Evolutionary conservation across 148 eudicot genomes (phyloP).

Genomic region (Cornus florida): DNA sequence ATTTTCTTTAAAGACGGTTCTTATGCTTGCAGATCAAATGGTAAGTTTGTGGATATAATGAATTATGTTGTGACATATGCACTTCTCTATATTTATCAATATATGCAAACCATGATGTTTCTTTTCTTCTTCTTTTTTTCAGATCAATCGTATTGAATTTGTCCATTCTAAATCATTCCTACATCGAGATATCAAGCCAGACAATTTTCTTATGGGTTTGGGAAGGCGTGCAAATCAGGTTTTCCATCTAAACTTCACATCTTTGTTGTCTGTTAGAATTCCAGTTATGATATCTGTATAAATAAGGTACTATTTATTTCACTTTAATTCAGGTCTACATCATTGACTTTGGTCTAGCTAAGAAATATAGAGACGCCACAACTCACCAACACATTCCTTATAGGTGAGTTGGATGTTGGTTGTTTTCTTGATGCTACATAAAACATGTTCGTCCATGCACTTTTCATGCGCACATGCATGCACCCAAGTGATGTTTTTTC

Average conservation of each 20-base stretch:
- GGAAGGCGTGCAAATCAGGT: constrained; percentile 98
- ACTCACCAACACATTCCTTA: constrained; percentile 94
- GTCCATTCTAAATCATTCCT: constrained; percentile 84
- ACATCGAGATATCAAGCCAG: constrained; percentile 96
- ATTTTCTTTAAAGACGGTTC: constrained; percentile 91
- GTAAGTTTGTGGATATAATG: constrained; percentile 25
- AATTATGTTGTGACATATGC: neutral
- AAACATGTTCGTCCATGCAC: neutral
- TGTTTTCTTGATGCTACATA: neutral
- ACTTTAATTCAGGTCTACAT: constrained; percentile 55
- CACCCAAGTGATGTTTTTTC: neutral
- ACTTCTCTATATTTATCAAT: neutral
- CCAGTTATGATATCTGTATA: neutral
- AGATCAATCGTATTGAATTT: constrained; percentile 93
- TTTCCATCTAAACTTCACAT: neutral
- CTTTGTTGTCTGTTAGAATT: neutral
- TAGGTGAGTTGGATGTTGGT: constrained; percentile 51
- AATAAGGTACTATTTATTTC: constrained; percentile 1
- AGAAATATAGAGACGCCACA: constrained; percentile 82
- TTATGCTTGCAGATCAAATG: constrained; percentile 99
- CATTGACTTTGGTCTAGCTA: constrained; percentile 94
- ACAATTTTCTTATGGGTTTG: constrained; percentile 95
- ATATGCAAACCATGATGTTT: constrained; percentile 5
- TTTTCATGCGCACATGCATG: neutral
- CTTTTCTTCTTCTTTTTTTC: constrained; percentile 16